phyloP scores from a whole-genome alignment of 2,329 filamentous ascomycete species.

The Colletotrichum chrysophilum region DNA sequence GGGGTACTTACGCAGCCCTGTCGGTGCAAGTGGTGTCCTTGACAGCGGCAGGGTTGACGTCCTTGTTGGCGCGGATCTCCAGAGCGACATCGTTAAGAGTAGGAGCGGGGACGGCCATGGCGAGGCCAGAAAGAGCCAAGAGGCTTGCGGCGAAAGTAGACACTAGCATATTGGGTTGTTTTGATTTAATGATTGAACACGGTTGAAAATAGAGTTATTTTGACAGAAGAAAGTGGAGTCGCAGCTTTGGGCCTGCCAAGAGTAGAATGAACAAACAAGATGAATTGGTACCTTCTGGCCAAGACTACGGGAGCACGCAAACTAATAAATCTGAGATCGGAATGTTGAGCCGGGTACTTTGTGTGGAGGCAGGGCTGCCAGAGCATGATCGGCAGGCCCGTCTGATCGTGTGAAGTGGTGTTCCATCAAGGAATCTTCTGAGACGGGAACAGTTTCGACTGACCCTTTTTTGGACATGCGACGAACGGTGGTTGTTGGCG shows the following conservation, averaged over 20 bases:
- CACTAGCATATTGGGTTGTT: neutral
- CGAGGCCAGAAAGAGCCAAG: neutral
- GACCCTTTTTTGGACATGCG: neutral
- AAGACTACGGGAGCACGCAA: neutral
- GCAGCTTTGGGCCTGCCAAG: neutral
- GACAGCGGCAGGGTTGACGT: constrained; percentile 3
- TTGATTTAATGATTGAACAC: neutral
- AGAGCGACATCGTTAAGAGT: neutral
- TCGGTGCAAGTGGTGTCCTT: constrained; percentile 2
- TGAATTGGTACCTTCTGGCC: neutral
- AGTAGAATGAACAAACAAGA: neutral
- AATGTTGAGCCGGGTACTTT: neutral
- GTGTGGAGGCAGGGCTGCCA: neutral
- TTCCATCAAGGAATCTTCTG: neutral
- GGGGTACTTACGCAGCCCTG: neutral
- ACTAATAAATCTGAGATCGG: neutral
- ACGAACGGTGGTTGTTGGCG: neutral
- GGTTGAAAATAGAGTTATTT: neutral
- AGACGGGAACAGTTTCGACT: neutral
- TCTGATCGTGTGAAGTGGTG: neutral
- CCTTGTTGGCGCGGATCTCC: neutral
- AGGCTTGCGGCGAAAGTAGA: neutral
- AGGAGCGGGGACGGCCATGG: neutral
- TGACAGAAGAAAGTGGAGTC: neutral
- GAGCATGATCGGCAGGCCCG: neutral